Evolutionary conservation across 106 monocot species (phyloP).

Genomic region (Platanthera guangdongensis): DNA sequence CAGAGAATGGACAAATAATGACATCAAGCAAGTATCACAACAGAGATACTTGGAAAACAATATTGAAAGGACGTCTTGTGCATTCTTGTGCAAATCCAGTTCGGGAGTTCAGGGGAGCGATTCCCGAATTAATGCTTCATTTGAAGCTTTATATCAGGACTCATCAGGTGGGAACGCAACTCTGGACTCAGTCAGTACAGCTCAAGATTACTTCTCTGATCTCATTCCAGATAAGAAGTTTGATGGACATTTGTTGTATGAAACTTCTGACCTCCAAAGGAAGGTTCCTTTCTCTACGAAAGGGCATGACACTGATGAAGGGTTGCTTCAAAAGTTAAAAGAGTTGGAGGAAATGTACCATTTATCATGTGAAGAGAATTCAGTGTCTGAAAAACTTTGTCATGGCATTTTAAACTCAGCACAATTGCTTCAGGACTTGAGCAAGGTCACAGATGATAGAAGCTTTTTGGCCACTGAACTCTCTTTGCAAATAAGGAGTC

Average conservation of each 20-base stretch:
- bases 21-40: constrained; percentile 13
- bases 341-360: constrained; percentile 45
- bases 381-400: constrained; percentile 8
- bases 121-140: constrained; percentile 38
- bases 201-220: constrained; percentile 16
- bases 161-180: constrained; percentile 20
- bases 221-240: constrained; percentile 5
- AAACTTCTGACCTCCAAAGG: constrained; percentile 6
- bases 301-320: constrained; percentile 35
- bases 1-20: constrained; percentile 5
- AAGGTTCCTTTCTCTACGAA: constrained; percentile 17
- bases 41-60: constrained; percentile 18
- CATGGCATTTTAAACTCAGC: constrained; percentile 14
- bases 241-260: constrained; percentile 14
- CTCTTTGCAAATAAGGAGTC: constrained; percentile 47
- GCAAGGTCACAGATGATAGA: constrained; percentile 42
- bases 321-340: constrained; percentile 42
- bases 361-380: constrained; percentile 30
- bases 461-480: constrained; percentile 56
- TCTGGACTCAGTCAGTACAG: constrained; percentile 6
- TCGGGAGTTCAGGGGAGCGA: constrained; percentile 32
- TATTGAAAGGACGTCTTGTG: constrained; percentile 15
- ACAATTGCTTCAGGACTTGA: constrained; percentile 39
- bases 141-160: constrained; percentile 73
- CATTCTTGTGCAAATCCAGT: constrained; percentile 18